Base-by-base conservation (phyloP, 345 rosid genomes). In the Citrus inodora region DNA sequence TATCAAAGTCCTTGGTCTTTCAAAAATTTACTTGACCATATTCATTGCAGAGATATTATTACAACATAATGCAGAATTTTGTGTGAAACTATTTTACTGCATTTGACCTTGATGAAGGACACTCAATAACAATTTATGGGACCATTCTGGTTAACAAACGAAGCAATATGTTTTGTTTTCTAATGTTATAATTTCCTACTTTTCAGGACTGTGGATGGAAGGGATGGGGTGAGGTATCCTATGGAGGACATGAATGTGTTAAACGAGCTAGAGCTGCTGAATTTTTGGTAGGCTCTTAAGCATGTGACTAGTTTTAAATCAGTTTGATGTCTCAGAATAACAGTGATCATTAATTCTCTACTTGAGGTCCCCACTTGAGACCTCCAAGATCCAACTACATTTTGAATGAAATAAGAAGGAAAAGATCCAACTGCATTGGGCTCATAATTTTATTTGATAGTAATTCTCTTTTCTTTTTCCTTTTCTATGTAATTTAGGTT, bases 181-280 rank as follows among this genome's bases (percentile, higher is more conserved):
- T 70, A 30, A 72, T 73, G 33, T 40, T 75, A 6, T 51, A 38
- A 6, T 81, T 58, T 69, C 80, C 67, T 76, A 38, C 17, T 84
- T 73, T 59, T 68, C 86, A 92, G 98, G 92, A 88, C 67, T 78
- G 88, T 82, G 98, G 98, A 66, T 95, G 98, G 98, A 76, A 67
- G 65, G 92, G 88, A 79, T 95, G 98, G 98, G 98, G 98, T 67
- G 98, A 95, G 84, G 91, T 95, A 82, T 95, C 98, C 3, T 95
- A 95, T 87, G 97, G 96, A 80, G 98, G 98, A 70, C 80, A 85
- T 74, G 87, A 85, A 80, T 87, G 93, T 77, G 83, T 92, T 61
- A 82, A 84, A 83, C 95, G 97, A 68, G 95, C 98, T 66, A 85
- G 90, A 80, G 93, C 94, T 75, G 94, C 98, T 75, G 98, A 95